Base-by-base conservation (phyloP, 2,329 filamentous ascomycete genomes). In the Aspergillus vadensis region DNA sequence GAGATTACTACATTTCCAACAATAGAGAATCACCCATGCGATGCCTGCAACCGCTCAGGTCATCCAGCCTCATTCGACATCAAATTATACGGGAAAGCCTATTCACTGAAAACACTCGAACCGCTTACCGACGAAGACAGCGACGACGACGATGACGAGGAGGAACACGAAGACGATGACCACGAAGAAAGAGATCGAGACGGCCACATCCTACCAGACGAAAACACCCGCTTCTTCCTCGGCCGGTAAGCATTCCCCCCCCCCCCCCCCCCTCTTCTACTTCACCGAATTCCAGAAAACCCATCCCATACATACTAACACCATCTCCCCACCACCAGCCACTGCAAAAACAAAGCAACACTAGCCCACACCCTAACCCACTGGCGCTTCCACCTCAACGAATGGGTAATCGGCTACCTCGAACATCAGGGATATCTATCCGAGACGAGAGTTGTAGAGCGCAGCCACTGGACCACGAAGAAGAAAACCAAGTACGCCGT, bases 341-440 rank as follows among this genome's bases (percentile, higher is more conserved):
- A 82, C 61, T 90, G 87, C 77, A 85, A 83, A 69, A 76, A 78
- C 32, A 89, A 88, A 65, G 90, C 91, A 0, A 81, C 86, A 64
- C 88, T 88, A 41, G 88, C 89, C 0, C 91, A 94, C 70, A 83
- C 83, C 1, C 81, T 94, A 3, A 82, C 86, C 4, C 91, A 95
- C 75, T 93, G 91, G 91, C 88, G 88, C 59, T 85, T 85, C 61
- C 85, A 87, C 49, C 84, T 94, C n/a, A 88, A 90, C 69, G 83
- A 88, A 64, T 90, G 85, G 83, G 87, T 93, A 0, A 80, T 89
- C 23, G 81, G 83, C 27, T 85, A 84, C 56, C 83, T 95, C 0
- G 75, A 81, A 23, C 74, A 74, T 1, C 81, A 87, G 60, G 86
- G 86, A 0, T 82, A 88, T 64, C 80, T 89, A 63, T 79, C 78